Evolutionary conservation across 2,329 filamentous ascomycete species (phyloP).

Genomic region (Verticillium isaacii): DNA sequence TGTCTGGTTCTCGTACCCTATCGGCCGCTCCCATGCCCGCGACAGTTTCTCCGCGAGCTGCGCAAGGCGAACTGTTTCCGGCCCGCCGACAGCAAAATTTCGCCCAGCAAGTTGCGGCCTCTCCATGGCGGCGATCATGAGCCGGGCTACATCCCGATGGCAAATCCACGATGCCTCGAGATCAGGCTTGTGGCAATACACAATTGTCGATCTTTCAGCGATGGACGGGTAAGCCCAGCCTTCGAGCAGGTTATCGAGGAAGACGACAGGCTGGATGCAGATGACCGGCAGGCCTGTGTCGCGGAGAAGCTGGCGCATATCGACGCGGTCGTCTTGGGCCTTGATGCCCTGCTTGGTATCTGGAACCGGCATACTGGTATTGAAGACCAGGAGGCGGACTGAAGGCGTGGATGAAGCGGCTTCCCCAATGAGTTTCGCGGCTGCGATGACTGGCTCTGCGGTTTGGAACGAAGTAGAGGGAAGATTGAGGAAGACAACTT

Average conservation of each 20-base stretch:
- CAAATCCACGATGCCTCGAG: conserved; percentile 33
- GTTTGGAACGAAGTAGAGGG: conserved; percentile 20
- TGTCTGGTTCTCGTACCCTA: conserved; percentile 26
- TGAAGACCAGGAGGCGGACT: conserved; percentile 18
- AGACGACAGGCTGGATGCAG: conserved; percentile 30
- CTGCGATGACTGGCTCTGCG: conserved; percentile 42
- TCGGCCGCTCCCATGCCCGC: conserved; percentile 22
- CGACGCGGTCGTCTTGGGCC: conserved; percentile 22
- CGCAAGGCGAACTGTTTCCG: conserved; percentile 25
- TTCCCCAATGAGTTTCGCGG: conserved; percentile 53
- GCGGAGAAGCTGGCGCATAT: conserved; percentile 24
- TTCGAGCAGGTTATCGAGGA: conserved; percentile 31
- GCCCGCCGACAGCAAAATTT: conserved; percentile 27
- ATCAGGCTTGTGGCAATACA: conserved; percentile 32
- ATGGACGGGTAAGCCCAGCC: conserved; percentile 31
- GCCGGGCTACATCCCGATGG: conserved; percentile 30
- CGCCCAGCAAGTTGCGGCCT: conserved; percentile 26
- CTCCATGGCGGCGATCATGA: conserved; percentile 29
- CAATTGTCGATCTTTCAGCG: conserved; percentile 24
- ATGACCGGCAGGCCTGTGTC: conserved; percentile 23
- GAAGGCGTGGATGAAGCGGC: conserved; percentile 49
- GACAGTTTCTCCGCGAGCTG: conserved; percentile 27
- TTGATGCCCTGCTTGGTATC: conserved; percentile 15
- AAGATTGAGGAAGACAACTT: conserved; percentile 19
- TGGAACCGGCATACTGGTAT: conserved; percentile 21